Evolutionary conservation across 371 early-diverging fungal genomes (phyloP).

Genomic region (Basidiobolus meristosporus): DNA sequence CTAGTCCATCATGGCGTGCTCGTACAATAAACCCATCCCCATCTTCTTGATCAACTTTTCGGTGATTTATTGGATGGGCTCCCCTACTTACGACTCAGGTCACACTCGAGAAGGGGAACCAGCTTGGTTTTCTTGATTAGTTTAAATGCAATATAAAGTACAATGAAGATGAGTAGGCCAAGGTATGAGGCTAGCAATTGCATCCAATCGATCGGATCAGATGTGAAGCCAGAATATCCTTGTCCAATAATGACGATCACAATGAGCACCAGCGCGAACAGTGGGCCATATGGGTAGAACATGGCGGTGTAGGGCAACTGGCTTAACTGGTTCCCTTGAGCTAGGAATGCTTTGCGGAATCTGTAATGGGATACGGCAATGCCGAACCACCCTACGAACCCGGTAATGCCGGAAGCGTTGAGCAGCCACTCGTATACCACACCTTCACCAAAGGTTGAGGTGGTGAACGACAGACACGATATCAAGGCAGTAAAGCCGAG

Average conservation of each 20-base stretch:
- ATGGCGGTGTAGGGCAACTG: slow-evolving; percentile 55
- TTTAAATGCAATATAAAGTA: slow-evolving; percentile 30
- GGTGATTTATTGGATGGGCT: too few species aligned
- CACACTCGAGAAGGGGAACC: slow-evolving; percentile 29
- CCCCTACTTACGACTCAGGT: slow-evolving; percentile 9
- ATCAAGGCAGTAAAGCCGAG: slow-evolving; percentile 32
- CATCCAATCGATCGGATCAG: too few species aligned
- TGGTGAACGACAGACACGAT: slow-evolving; percentile 35
- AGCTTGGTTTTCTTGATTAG: slow-evolving; percentile 17
- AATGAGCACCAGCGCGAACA: slow-evolving; percentile 37
- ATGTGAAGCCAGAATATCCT: slow-evolving; percentile 9
- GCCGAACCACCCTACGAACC: slow-evolving; percentile 64
- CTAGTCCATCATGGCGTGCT: too few species aligned
- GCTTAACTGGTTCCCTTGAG: slow-evolving; percentile 36
- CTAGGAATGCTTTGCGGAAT: slow-evolving; percentile 57
- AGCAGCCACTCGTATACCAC: slow-evolving; percentile 55
- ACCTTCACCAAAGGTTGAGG: slow-evolving; percentile 23
- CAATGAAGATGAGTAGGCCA: slow-evolving; percentile 25
- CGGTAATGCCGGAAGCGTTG: slow-evolving; percentile 48
- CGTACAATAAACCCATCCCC: too few species aligned
- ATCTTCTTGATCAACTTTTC: too few species aligned
- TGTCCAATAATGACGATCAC: slow-evolving; percentile 46
- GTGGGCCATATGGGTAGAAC: slow-evolving; percentile 47
- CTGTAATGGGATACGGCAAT: slow-evolving; percentile 62
- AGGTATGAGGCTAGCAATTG: slow-evolving; percentile 13